Conservation (phyloP, 202 grass and related monocot species). For the Brachypodium distachyon region DNA sequence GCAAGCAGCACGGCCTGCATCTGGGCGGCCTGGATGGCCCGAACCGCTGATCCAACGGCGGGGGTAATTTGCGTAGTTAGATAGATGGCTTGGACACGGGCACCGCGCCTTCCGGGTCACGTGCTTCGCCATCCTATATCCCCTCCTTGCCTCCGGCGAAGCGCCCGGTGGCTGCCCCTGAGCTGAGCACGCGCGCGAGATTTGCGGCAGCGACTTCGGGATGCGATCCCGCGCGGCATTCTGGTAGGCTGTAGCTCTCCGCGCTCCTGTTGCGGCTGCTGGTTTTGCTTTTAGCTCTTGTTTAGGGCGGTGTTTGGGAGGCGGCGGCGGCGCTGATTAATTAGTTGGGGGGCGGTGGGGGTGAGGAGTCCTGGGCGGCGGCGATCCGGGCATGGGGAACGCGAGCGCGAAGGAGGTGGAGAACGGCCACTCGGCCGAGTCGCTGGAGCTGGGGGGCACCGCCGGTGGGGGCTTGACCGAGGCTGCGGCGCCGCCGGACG, state of each 20-base stretch:
- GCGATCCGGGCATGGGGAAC: conserved; percentile 60
- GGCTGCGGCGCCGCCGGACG: conserved; percentile 11
- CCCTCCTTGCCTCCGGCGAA: conserved; percentile 9
- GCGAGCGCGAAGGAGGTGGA: conserved; percentile 35
- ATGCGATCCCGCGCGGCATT: neutral
- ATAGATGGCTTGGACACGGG: no score
- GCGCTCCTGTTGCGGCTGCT: neutral
- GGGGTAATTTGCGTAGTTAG: no score
- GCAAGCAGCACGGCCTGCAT: conserved; percentile 1
- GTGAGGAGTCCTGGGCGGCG: neutral
- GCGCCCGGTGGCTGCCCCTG: neutral
- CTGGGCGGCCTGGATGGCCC: neutral
- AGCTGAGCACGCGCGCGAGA: neutral
- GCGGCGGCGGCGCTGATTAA: neutral
- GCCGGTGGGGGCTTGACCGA: neutral
- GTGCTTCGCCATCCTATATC: conserved; percentile 24
- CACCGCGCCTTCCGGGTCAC: conserved; percentile 17
- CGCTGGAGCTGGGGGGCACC: neutral
- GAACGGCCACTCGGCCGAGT: conserved; percentile 35
- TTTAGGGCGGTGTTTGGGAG: neutral
- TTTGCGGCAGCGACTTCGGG: neutral
- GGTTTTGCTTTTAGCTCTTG: neutral
- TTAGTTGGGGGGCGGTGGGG: neutral
- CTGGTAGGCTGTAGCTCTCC: neutral
- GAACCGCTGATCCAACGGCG: neutral